These are phyloP conservation scores for Myriangium duriaei DNA, from an alignment of 2,329 filamentous ascomycete species.

Conservation along the genomic window DNA sequence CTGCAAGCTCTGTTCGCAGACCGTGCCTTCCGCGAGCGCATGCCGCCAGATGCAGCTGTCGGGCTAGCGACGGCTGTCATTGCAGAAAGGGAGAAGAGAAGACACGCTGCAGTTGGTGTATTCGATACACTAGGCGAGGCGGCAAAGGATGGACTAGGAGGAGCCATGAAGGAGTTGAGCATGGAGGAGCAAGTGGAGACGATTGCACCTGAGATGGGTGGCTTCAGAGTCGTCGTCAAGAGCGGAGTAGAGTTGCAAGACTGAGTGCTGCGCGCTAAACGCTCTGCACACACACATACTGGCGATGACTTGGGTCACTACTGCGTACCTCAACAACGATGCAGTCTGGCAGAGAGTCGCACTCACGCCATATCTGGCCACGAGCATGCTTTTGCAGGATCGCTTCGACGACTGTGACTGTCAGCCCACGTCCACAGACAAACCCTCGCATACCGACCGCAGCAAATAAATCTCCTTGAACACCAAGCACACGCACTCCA, in stretches of 20 bases:
- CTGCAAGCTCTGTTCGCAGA: conserved; percentile 5
- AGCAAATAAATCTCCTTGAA: too few species aligned
- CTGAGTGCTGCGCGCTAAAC: background rate
- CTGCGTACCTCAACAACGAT: too few species aligned
- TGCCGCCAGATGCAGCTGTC: background rate
- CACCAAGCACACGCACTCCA: too few species aligned
- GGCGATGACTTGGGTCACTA: too few species aligned
- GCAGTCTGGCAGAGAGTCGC: too few species aligned
- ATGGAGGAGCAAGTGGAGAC: background rate
- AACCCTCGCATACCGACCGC: too few species aligned
- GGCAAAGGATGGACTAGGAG: background rate
- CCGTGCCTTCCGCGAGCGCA: conserved; percentile 3
- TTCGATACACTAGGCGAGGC: background rate
- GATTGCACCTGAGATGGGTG: background rate
- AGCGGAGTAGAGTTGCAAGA: background rate
- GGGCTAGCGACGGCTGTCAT: background rate
- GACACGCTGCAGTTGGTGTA: background rate
- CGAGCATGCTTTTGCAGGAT: too few species aligned
- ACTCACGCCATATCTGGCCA: too few species aligned
- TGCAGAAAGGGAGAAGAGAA: conserved; percentile 1
- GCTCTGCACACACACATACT: too few species aligned
- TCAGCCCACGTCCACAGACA: too few species aligned
- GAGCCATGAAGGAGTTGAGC: background rate
- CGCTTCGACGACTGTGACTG: too few species aligned
- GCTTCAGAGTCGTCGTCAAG: background rate